Evolutionary conservation across 1,284 basidiomycete genomes (phyloP), one percentile per base, ranked within the genome.

Genomic region (Sporisorium reilianum): DNA sequence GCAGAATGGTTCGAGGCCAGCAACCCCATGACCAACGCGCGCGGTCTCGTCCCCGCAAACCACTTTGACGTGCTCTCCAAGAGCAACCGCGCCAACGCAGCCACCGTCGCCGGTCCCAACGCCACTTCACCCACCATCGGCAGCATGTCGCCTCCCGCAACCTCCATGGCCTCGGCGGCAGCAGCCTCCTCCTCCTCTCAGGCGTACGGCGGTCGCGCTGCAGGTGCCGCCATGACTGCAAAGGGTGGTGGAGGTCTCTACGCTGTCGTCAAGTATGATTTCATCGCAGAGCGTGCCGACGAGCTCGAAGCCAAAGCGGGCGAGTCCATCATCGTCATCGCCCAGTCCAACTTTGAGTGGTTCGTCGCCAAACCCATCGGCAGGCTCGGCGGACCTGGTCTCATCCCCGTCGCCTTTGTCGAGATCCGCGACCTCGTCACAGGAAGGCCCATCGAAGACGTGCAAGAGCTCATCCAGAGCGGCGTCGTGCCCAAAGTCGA

Each of bases 361-460:
- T 88, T 89, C 67, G 88, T 89, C 12, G 88, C 88, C 34, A 99
- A 99, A 86, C 94, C 95, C 6, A 98, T 99, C 79, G 94, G 94
- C 53, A 89, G 91, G 59, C 89, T 99, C 10, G 95, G 97, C 22
- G 91, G 95, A 8, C 95, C 97, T 0, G 97, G 97, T 50, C 89
- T 99, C 64, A 99, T 99, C 58, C 97, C 97, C 6, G 94, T 94
- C 34, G 90, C 94, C 1, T 99, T 98, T 85, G 95, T 99, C 72
- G 92, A 97, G 86, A 92, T 99, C 42, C 91, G 94, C 64, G 95
- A 99, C 85, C 94, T 95, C 22, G 87, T 90, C 8, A 94, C 95
- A 4, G 94, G 85, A 18, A 50, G 75, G 55, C 72, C 72, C 16
- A 64, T 88, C 70, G 87, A 89, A 23, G 91, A 94, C 70, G 88